phyloP scores from a whole-genome alignment of 78 protist species.

The Dictyostelium brefeldianum region DNA sequence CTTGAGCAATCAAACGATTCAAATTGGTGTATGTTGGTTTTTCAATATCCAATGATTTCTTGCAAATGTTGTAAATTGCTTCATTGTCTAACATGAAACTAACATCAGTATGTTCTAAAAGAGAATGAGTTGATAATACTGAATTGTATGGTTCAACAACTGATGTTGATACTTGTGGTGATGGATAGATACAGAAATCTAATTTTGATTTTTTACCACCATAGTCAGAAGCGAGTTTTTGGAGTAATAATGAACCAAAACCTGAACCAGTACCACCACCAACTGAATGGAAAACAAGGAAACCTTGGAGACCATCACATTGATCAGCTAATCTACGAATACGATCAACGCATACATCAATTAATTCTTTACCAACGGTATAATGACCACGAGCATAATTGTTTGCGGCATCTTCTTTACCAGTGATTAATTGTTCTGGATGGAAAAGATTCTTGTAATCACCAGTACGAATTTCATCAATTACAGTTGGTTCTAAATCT shows the following conservation, averaged over 20 bases:
- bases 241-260: slow-evolving; percentile 95
- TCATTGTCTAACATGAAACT: slow-evolving; percentile 96
- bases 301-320: slow-evolving; percentile 99
- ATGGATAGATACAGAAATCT: slow-evolving; percentile 92
- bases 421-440: slow-evolving; percentile 98
- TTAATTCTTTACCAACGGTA: slow-evolving; percentile 96
- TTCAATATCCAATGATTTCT: slow-evolving; percentile 93
- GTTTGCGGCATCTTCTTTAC: slow-evolving; percentile 98
- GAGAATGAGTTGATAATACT: slow-evolving; percentile 96
- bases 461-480: slow-evolving; percentile 96
- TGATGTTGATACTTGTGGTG: slow-evolving; percentile 94
- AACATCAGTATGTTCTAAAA: slow-evolving; percentile 96
- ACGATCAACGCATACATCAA: slow-evolving; percentile 97
- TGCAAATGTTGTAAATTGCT: slow-evolving; percentile 96
- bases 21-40: slow-evolving; percentile 95
- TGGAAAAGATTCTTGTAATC: slow-evolving; percentile 94
- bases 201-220: slow-evolving; percentile 95
- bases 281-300: slow-evolving; percentile 93
- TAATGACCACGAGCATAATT: slow-evolving; percentile 97
- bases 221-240: slow-evolving; percentile 95
- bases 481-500: slow-evolving; percentile 96
- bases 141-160: slow-evolving; percentile 98
- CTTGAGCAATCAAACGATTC: slow-evolving; percentile 93
- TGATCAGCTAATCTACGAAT: slow-evolving; percentile 98
- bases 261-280: slow-evolving; percentile 99